phyloP scores from a whole-genome alignment of 2,329 filamentous ascomycete species.

The Arthroderma sp. region DNA sequence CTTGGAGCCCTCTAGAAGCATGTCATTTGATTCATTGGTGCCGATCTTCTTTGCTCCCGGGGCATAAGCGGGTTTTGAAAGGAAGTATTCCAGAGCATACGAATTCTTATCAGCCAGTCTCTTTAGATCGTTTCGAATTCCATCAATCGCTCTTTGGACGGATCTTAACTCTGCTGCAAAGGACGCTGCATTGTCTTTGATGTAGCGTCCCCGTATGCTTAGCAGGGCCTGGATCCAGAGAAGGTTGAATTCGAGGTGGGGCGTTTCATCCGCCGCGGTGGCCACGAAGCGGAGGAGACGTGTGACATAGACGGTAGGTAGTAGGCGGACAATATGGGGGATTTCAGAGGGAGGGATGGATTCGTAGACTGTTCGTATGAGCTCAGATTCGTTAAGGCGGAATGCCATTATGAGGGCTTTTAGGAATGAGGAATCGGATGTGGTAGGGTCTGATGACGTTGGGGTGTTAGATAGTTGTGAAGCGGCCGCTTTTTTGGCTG shows the following conservation, averaged over 20 bases:
- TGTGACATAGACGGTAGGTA: slow-evolving; percentile 77
- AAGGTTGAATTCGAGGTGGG: slow-evolving; percentile 88
- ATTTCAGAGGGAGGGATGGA: slow-evolving; percentile 65
- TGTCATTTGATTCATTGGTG: slow-evolving; percentile 15
- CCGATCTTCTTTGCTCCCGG: not conserved
- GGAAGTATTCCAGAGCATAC: slow-evolving; percentile 76
- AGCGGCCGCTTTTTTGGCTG: slow-evolving; percentile 25
- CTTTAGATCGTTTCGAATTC: slow-evolving; percentile 72
- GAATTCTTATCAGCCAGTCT: slow-evolving; percentile 75
- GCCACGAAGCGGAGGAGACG: slow-evolving; percentile 79
- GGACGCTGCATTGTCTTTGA: slow-evolving; percentile 67
- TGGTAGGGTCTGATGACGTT: slow-evolving; percentile 32
- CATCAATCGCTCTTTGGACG: slow-evolving; percentile 65
- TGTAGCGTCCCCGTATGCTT: slow-evolving; percentile 69
- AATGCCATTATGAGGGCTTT: slow-evolving; percentile 96
- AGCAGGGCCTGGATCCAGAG: slow-evolving; percentile 78
- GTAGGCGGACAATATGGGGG: slow-evolving; percentile 59
- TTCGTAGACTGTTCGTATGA: slow-evolving; percentile 79
- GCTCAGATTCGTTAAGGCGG: slow-evolving; percentile 72
- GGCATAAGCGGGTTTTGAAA: slow-evolving; percentile 37
- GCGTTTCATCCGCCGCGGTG: slow-evolving; percentile 74
- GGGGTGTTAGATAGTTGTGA: slow-evolving; percentile 12
- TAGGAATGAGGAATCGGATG: slow-evolving; percentile 57
- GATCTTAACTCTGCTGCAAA: slow-evolving; percentile 75
- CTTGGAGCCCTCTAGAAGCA: not conserved